phyloP scores from a whole-genome alignment of 1,139 yeast species.

The Kurtzmaniella quercitrusa region DNA sequence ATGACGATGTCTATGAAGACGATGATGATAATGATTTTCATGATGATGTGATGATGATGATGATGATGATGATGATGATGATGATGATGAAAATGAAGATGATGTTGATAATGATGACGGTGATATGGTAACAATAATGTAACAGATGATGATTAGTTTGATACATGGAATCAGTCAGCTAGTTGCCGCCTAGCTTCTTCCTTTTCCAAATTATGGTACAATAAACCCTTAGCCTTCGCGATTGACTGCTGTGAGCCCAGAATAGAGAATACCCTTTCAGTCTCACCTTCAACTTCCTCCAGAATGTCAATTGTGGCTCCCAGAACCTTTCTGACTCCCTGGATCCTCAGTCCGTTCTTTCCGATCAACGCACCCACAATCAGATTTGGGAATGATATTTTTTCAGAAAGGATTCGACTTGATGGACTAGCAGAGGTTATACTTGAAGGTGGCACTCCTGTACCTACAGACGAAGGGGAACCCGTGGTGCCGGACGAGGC shows the following conservation, averaged over 20 bases:
- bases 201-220: slow-evolving; percentile 71
- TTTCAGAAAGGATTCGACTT: slow-evolving; percentile 1
- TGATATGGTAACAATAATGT: background rate
- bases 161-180: slow-evolving; percentile 7
- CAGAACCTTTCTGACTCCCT: slow-evolving; percentile 75
- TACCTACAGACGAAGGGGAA: slow-evolving; percentile 16
- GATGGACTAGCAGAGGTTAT: slow-evolving; percentile 4
- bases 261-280: slow-evolving; percentile 70
- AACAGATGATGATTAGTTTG: background rate
- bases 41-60: background rate
- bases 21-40: slow-evolving; percentile 1
- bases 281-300: slow-evolving; percentile 60
- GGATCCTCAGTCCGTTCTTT: slow-evolving; percentile 79
- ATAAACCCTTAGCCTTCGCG: slow-evolving; percentile 63
- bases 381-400: slow-evolving; percentile 66
- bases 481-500: slow-evolving; percentile 12
- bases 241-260: slow-evolving; percentile 62
- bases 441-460: slow-evolving; percentile 3
- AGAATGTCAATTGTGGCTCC: slow-evolving; percentile 82
- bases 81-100: background rate
- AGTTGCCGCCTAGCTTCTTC: slow-evolving; percentile 68
- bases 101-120: background rate
- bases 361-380: slow-evolving; percentile 92
- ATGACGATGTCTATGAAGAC: background rate
- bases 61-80: background rate